phyloP scores from a whole-genome alignment of 176 grass and related monocot species.

The Leersia perrieri region DNA sequence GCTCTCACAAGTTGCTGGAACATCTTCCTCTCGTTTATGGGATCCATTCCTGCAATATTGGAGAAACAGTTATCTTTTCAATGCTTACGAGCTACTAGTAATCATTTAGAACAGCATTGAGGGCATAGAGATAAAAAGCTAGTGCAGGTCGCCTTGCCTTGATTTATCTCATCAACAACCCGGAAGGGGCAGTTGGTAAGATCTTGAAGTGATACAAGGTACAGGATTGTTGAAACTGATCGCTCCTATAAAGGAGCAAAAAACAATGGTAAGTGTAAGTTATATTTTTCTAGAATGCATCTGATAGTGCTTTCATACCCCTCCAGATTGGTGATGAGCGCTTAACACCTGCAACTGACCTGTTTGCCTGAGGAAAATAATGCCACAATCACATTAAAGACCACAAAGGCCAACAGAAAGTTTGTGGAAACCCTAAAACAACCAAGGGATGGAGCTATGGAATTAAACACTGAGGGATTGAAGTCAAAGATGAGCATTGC shows the following conservation, averaged over 20 bases:
- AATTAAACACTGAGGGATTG: not conserved
- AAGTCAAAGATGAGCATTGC: not conserved
- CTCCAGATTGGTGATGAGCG: conserved; percentile 94
- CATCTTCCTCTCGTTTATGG: conserved; percentile 98
- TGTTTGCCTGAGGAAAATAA: conserved; percentile 73
- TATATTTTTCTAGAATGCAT: not conserved
- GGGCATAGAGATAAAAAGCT: not conserved
- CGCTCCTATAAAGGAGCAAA: conserved; percentile 63
- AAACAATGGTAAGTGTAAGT: not conserved
- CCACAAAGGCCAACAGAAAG: not conserved
- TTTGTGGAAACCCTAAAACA: not conserved
- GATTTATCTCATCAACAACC: conserved; percentile 98
- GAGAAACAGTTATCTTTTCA: conserved; percentile 2
- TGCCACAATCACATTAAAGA: not conserved
- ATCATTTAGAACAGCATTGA: not conserved
- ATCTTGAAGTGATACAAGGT: conserved; percentile 97
- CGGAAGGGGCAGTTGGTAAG: conserved; percentile 89
- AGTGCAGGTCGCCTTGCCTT: conserved; percentile 46
- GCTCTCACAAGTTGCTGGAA: conserved; percentile 98
- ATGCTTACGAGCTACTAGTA: conserved; percentile 3
- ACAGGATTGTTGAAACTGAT: conserved; percentile 93
- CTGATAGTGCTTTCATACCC: conserved; percentile 53
- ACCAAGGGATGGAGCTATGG: not conserved
- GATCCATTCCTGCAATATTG: conserved; percentile 78
- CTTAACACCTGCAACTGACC: conserved; percentile 91